Base-by-base conservation (phyloP, 768 basidiomycete genomes). In the Leccinum barrowsii region DNA sequence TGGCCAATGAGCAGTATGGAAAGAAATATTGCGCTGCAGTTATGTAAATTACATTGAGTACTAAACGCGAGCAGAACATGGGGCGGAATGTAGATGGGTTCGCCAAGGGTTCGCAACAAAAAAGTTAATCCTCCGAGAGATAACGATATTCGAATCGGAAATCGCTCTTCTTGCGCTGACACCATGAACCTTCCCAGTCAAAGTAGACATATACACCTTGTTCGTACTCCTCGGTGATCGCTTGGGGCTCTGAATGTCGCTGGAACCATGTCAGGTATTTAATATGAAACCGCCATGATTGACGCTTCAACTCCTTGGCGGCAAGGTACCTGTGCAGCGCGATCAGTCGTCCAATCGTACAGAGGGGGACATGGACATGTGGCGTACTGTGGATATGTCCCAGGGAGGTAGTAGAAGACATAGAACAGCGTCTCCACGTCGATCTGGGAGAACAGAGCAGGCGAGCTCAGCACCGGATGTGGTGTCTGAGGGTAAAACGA, bases 191-290 rank as follows among this genome's bases (percentile, higher is more conserved):
- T 73, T 98, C 95, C 95, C 95, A 98, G 75, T 98, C 96, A 73
- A 98, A 98, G 80, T 99, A 99, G 34, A 97, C 91, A 74, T 99
- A 99, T 13, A 97, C 94, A 13, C 97, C 97, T 77, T 98, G 95
- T 75, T 99, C 97, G 73, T 98, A 99, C 72, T 98, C 96, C 66
- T 98, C 96, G 54, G 97, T 99, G 72, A 99, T 98, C 2, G 94
- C 94, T 69, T 96, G 93, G 8, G 97, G 97, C 69, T 98, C 95
- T 22, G 93, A 94, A 68, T 97, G 93, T 37, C 97, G 85, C 74
- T 98, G 97, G 85, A 99, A 99, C 95, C 97, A 99, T 30, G 97
- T 99, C 60, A 99, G 78, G 72, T 98, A 99, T 76, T 98, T 98
- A 60, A 98, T 92, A 74, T 99, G 97, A 81, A 98, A 99, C 51